phyloP scores from a whole-genome alignment of 148 eudicot species.

The Chenopodium quinoa region DNA sequence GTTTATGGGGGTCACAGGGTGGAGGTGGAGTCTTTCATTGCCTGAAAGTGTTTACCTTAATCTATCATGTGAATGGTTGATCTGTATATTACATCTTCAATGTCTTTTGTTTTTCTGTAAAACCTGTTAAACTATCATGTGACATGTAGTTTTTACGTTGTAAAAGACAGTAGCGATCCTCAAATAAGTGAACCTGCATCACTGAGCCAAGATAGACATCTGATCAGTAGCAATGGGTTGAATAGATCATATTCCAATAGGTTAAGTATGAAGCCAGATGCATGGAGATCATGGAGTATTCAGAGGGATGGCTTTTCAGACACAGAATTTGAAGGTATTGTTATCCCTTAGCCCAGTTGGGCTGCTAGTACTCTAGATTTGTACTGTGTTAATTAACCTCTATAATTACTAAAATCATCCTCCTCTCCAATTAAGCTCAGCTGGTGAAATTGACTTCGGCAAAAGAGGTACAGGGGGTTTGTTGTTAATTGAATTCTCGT shows the following conservation, averaged over 20 bases:
- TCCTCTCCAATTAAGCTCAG: slow-evolving; percentile 35
- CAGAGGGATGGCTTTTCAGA: slow-evolving; percentile 51
- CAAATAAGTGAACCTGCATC: slow-evolving; percentile 30
- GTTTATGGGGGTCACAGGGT: not conserved
- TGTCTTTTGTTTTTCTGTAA: not conserved
- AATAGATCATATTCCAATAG: slow-evolving; percentile 28
- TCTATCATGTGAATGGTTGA: not conserved
- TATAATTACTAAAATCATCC: slow-evolving; percentile 2
- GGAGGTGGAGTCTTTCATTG: not conserved
- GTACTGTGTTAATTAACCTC: slow-evolving; percentile 10
- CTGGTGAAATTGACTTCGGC: slow-evolving; percentile 53
- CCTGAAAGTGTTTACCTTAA: not conserved
- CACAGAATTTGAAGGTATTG: slow-evolving; percentile 65
- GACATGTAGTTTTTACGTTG: slow-evolving; percentile 34
- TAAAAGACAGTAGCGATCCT: slow-evolving; percentile 51
- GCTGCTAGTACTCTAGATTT: not conserved
- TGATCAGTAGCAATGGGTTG: slow-evolving; percentile 26
- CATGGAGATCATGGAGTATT: slow-evolving; percentile 65
- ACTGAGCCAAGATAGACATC: slow-evolving; percentile 21
- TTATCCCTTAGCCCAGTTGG: not conserved
- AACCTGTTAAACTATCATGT: slow-evolving; percentile 6
- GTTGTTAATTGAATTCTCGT: no score
- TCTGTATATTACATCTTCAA: not conserved
- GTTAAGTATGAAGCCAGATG: slow-evolving; percentile 34
- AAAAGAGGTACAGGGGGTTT: slow-evolving; percentile 2